A percentile compares a stretch with the other conserved stretches of the same genome.
Evolutionary conservation across 768 basidiomycete species (phyloP).

Genomic region (Agaricus sinodeliciosus): DNA sequence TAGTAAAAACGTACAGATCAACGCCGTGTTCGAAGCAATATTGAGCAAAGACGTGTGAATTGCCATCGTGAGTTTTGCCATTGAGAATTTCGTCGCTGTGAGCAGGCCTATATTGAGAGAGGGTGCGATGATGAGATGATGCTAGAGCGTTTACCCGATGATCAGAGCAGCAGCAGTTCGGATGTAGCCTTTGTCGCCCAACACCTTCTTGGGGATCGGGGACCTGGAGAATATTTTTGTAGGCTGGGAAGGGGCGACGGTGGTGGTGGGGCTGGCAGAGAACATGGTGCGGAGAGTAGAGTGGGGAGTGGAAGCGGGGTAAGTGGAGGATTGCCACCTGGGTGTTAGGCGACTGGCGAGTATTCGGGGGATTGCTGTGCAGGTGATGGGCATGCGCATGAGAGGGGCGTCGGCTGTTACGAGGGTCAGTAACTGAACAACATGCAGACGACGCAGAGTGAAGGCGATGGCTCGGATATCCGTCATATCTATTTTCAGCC

Average conservation of each 20-base stretch:
- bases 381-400: not conserved
- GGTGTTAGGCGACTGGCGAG: not conserved
- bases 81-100: slow-evolving; percentile 86
- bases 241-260: slow-evolving; percentile 12
- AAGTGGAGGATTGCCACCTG: not conserved
- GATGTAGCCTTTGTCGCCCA: slow-evolving; percentile 68
- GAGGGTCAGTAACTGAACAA: too few relatives aligned
- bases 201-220: slow-evolving; percentile 53
- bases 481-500: not conserved
- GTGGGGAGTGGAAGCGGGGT: not conserved
- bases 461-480: too few relatives aligned
- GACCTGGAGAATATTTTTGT: slow-evolving; percentile 42
- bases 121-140: not conserved
- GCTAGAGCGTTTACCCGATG: slow-evolving; percentile 48
- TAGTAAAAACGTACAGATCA: slow-evolving; percentile 46
- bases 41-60: slow-evolving; percentile 82
- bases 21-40: slow-evolving; percentile 87
- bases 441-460: too few relatives aligned
- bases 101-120: not conserved
- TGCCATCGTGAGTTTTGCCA: slow-evolving; percentile 81
- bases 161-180: slow-evolving; percentile 68
- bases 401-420: too few relatives aligned
- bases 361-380: not conserved
- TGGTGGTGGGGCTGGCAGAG: slow-evolving; percentile 21
- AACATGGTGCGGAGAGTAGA: slow-evolving; percentile 1